Evolutionary conservation across 2,329 filamentous ascomycete genomes (phyloP).

Genomic region (Cercospora zeina): DNA sequence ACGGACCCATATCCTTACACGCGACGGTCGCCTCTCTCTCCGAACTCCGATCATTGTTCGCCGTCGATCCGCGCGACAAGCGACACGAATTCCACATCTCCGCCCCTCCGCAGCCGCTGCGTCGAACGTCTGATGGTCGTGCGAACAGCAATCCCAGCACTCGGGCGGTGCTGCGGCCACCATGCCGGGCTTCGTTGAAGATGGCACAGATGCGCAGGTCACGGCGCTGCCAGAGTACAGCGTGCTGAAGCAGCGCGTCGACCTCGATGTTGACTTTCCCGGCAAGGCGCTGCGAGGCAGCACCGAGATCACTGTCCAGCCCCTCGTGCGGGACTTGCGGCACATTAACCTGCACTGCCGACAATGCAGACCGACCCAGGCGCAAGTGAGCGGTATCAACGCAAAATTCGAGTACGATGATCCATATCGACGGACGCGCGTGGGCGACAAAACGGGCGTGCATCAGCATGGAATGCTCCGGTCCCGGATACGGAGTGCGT

Average conservation of each 20-base stretch:
- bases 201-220: constrained; percentile 26
- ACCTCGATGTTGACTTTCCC: constrained; percentile 84
- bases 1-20: not conserved
- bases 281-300: constrained; percentile 72
- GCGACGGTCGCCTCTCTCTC: not conserved
- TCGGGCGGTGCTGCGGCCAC: constrained; percentile 19
- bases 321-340: constrained; percentile 57
- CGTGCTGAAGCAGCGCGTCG: constrained; percentile 81
- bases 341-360: constrained; percentile 62
- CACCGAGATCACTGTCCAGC: constrained; percentile 77
- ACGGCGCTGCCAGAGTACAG: constrained; percentile 48
- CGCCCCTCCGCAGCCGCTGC: not conserved
- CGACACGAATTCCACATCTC: not conserved
- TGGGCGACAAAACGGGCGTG: constrained; percentile 63
- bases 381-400: constrained; percentile 51
- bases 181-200: constrained; percentile 35
- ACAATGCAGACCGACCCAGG: constrained; percentile 58
- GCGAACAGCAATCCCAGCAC: constrained; percentile 5
- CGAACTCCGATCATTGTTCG: not conserved
- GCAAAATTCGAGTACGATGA: constrained; percentile 54
- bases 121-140: constrained; percentile 2
- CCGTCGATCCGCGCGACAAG: not conserved
- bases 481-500: constrained; percentile 62
- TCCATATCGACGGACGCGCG: constrained; percentile 65
- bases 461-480: constrained; percentile 77